phyloP scores from a whole-genome alignment of 768 basidiomycete genomes.

The Nidularia pulvinata region DNA sequence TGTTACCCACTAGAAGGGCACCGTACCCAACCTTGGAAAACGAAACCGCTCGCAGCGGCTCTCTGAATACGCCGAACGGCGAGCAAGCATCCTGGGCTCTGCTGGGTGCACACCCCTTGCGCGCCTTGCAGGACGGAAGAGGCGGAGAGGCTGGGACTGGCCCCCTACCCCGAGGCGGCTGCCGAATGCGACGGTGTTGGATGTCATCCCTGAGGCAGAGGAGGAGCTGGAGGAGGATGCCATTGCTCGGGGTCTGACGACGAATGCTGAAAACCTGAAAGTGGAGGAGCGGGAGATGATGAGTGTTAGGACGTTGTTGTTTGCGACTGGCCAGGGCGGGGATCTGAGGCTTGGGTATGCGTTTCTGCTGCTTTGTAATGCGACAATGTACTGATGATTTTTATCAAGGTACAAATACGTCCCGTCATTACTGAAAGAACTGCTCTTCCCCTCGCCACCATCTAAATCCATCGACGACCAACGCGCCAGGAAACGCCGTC shows the following conservation, averaged over 20 bases:
- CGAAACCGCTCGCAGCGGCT: conserved; percentile 70
- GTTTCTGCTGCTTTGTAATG: not conserved
- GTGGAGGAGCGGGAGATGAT: conserved; percentile 36
- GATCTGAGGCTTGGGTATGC: conserved; percentile 45
- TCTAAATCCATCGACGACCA: conserved; percentile 11
- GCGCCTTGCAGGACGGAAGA: conserved; percentile 39
- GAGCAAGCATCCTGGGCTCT: conserved; percentile 41
- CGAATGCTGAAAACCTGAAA: conserved; percentile 15
- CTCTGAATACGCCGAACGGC: conserved; percentile 63
- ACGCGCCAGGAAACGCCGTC: conserved; percentile 31
- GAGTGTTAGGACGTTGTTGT: conserved; percentile 45
- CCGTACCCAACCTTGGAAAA: conserved; percentile 49
- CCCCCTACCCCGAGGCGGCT: conserved; percentile 22
- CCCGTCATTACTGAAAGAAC: conserved; percentile 34
- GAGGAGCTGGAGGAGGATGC: conserved; percentile 20
- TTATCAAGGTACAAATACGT: conserved; percentile 55
- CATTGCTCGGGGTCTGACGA: conserved; percentile 11
- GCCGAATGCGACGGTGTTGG: conserved; percentile 38
- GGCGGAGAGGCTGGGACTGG: conserved; percentile 34
- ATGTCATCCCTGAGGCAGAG: conserved; percentile 33
- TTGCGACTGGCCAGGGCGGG: conserved; percentile 37
- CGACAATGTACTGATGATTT: not conserved
- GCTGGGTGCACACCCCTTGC: conserved; percentile 15
- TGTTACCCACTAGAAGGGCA: conserved; percentile 46
- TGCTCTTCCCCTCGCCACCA: conserved; percentile 38